These are phyloP conservation scores for Coemansia sp. DNA, from an alignment of 192 early-diverging fungal species.

Conservation along the genomic window DNA sequence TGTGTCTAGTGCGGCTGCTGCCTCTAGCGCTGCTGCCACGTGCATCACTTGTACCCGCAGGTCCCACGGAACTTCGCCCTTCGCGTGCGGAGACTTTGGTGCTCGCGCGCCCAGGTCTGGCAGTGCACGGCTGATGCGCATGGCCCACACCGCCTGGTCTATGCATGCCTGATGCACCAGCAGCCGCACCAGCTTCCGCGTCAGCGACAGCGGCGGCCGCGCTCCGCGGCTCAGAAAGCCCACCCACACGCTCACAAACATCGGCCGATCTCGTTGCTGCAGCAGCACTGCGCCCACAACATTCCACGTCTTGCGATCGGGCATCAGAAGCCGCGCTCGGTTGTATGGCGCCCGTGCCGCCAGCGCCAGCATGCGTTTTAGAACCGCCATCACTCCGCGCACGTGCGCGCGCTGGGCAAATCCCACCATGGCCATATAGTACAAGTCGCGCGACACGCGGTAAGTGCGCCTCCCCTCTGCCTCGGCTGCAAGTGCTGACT, in stretches of 20 bases:
- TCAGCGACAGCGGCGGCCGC: conserved; percentile 32
- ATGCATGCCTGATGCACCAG: conserved; percentile 41
- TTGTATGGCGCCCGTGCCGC: conserved; percentile 40
- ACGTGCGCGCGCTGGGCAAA: conserved; percentile 49
- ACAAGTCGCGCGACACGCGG: conserved; percentile 34
- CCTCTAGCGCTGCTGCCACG: conserved; percentile 41
- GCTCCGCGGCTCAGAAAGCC: conserved; percentile 49
- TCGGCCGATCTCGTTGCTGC: conserved; percentile 42
- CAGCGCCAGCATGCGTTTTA: conserved; percentile 43
- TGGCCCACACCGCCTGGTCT: conserved; percentile 51
- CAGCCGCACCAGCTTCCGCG: conserved; percentile 35
- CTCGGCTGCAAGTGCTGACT: too few relatives aligned
- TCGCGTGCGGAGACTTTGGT: conserved; percentile 18
- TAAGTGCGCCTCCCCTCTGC: background rate
- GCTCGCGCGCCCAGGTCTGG: conserved; percentile 33
- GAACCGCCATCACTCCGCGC: conserved; percentile 43
- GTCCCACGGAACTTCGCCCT: conserved; percentile 45
- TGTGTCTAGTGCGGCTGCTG: conserved; percentile 29
- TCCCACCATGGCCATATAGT: conserved; percentile 50
- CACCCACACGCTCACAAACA: conserved; percentile 47
- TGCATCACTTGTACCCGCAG: conserved; percentile 46
- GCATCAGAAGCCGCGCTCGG: conserved; percentile 38
- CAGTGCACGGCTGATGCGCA: conserved; percentile 51
- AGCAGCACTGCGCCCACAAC: conserved; percentile 42
- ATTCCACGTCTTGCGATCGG: conserved; percentile 45